A percentile compares a stretch with the other conserved stretches of the same genome.
Conservation (phyloP, 2,329 filamentous ascomycete species). For the Aspergillus candidus region DNA sequence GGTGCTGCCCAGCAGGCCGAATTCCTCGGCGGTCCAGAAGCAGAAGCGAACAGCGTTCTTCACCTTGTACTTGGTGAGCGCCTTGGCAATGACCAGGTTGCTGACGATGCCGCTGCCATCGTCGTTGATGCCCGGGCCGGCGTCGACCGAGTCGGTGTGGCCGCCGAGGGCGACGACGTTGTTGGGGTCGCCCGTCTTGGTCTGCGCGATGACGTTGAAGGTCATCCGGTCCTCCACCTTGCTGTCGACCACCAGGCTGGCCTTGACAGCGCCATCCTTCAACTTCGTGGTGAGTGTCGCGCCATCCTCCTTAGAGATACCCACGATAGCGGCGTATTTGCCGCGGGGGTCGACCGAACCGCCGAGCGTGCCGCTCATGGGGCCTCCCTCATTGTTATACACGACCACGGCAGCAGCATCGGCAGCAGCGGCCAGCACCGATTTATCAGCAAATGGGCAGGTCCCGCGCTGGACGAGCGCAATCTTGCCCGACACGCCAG, state of each 20-base stretch:
- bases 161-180: slow-evolving; percentile 56
- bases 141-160: slow-evolving; percentile 56
- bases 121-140: slow-evolving; percentile 69
- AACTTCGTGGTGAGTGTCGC: slow-evolving; percentile 51
- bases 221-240: slow-evolving; percentile 45
- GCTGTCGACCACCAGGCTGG: slow-evolving; percentile 39
- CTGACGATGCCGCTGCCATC: slow-evolving; percentile 64
- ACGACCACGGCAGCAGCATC: slow-evolving; percentile 67
- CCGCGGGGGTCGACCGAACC: slow-evolving; percentile 44
- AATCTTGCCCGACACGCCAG: slow-evolving; percentile 54
- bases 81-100: slow-evolving; percentile 54
- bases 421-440: slow-evolving; percentile 59
- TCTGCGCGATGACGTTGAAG: slow-evolving; percentile 57
- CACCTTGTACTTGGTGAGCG: slow-evolving; percentile 64
- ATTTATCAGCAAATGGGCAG: slow-evolving; percentile 68
- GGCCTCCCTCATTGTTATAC: slow-evolving; percentile 64
- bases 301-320: slow-evolving; percentile 57
- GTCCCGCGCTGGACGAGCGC: slow-evolving; percentile 64
- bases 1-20: slow-evolving; percentile 55
- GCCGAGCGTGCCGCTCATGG: slow-evolving; percentile 63
- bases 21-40: slow-evolving; percentile 61
- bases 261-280: slow-evolving; percentile 32
- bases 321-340: slow-evolving; percentile 53
- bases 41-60: slow-evolving; percentile 64
- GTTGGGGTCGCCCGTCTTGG: slow-evolving; percentile 52